Evolutionary conservation across 768 basidiomycete genomes (phyloP).

Genomic region (Crucibulum laeve): DNA sequence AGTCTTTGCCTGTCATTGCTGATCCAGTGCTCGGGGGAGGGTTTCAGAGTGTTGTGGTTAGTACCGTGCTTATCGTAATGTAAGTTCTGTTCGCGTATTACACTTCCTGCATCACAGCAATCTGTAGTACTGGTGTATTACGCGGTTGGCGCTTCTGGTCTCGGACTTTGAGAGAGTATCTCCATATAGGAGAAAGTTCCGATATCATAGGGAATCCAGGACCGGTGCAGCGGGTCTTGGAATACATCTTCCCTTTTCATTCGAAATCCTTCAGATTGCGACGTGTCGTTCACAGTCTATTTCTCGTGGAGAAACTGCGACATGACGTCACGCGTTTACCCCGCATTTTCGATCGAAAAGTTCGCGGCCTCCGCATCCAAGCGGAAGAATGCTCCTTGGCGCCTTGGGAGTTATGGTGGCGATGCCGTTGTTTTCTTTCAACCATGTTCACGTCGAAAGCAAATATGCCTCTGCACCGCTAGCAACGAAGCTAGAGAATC

Average conservation of each 20-base stretch:
- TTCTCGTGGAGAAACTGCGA: neutral
- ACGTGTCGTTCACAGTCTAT: neutral
- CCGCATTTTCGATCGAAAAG: slow-evolving; percentile 1
- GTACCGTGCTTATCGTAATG: slow-evolving; percentile 86
- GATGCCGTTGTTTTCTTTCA: no score
- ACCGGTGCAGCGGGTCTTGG: no score
- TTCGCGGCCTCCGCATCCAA: neutral
- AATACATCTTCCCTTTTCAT: no score
- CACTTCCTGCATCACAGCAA: neutral
- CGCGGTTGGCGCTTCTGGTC: no score
- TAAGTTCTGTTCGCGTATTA: slow-evolving; percentile 39
- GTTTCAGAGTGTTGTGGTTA: slow-evolving; percentile 70
- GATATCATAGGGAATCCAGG: no score
- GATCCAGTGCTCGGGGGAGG: slow-evolving; percentile 80
- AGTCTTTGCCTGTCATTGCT: slow-evolving; percentile 79
- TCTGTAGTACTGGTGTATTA: no score
- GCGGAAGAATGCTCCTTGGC: no score
- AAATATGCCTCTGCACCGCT: neutral
- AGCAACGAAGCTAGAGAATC: neutral
- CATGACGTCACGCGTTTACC: slow-evolving; percentile 27
- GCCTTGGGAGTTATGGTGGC: no score
- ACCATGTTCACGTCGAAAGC: no score
- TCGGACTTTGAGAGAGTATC: no score
- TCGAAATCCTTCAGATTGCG: no score
- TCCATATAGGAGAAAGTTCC: no score